Evolutionary conservation across 73 alveolate genomes (phyloP).

Genomic region (Tetrahymena malaccensis): DNA sequence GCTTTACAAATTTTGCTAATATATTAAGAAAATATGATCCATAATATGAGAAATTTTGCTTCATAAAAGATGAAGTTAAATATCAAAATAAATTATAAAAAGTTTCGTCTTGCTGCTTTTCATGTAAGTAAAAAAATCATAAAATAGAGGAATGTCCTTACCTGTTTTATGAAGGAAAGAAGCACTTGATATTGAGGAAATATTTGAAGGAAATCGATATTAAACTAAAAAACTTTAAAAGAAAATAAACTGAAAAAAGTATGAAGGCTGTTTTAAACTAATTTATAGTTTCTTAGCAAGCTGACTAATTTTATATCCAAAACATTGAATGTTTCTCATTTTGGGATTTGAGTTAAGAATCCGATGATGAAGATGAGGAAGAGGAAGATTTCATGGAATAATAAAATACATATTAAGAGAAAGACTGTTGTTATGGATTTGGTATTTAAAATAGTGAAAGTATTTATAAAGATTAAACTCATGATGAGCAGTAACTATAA

Average conservation of each 20-base stretch:
- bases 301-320: neutral
- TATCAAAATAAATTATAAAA: neutral
- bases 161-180: neutral
- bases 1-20: neutral
- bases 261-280: neutral
- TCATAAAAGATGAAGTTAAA: neutral
- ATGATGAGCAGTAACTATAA: neutral
- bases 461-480: neutral
- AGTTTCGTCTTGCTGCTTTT: neutral
- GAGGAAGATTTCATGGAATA: neutral
- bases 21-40: neutral
- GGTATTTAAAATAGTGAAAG: neutral
- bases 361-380: neutral
- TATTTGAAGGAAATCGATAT: neutral
- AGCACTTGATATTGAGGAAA: neutral
- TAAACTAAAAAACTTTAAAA: neutral
- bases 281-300: neutral
- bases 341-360: neutral
- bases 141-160: neutral
- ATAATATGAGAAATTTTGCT: neutral
- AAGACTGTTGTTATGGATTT: neutral
- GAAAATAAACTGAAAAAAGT: neutral
- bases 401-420: neutral
- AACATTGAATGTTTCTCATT: neutral
- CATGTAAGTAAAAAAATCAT: neutral